These are phyloP conservation scores for Dioszegia crocea DNA, from an alignment of 768 basidiomycete species.

Conservation along the genomic window DNA sequence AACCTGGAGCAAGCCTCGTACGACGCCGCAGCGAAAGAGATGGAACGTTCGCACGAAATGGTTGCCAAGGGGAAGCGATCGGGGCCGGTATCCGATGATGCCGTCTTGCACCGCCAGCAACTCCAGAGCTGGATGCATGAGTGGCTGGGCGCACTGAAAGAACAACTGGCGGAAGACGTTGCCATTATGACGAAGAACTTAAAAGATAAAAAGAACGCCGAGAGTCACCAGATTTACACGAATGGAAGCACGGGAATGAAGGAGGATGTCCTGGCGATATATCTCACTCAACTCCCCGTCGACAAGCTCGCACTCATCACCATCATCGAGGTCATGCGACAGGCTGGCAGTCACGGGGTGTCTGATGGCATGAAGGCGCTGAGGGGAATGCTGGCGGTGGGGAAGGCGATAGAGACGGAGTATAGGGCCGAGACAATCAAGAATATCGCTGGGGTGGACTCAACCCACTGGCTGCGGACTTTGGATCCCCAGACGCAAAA, in stretches of 20 bases:
- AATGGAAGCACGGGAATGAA: constrained; percentile 18
- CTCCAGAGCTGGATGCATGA: constrained; percentile 47
- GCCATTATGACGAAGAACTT: constrained; percentile 11
- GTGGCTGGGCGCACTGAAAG: constrained; percentile 28
- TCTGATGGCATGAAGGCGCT: constrained; percentile 83
- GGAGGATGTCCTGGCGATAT: constrained; percentile 58
- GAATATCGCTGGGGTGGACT: constrained; percentile 47
- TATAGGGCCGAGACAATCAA: constrained; percentile 74
- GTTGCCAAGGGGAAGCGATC: not conserved
- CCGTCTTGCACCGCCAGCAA: constrained; percentile 19
- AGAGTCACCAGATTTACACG: constrained; percentile 14
- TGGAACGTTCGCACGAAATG: constrained; percentile 33
- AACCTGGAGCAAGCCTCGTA: constrained; percentile 40
- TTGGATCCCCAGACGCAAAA: constrained; percentile 38
- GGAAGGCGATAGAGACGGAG: constrained; percentile 81
- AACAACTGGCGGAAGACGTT: constrained; percentile 23
- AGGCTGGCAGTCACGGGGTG: constrained; percentile 68
- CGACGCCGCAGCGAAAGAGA: constrained; percentile 39
- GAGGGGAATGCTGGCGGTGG: constrained; percentile 71
- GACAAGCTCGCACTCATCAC: constrained; percentile 81
- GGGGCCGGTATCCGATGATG: constrained; percentile 1
- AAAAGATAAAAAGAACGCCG: constrained; percentile 11
- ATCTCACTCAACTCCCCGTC: constrained; percentile 68
- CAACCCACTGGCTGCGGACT: constrained; percentile 32
- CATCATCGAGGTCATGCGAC: constrained; percentile 80